These are phyloP conservation scores for Pichia occidentalis DNA, from an alignment of 805 yeast species.

Conservation along the genomic window DNA sequence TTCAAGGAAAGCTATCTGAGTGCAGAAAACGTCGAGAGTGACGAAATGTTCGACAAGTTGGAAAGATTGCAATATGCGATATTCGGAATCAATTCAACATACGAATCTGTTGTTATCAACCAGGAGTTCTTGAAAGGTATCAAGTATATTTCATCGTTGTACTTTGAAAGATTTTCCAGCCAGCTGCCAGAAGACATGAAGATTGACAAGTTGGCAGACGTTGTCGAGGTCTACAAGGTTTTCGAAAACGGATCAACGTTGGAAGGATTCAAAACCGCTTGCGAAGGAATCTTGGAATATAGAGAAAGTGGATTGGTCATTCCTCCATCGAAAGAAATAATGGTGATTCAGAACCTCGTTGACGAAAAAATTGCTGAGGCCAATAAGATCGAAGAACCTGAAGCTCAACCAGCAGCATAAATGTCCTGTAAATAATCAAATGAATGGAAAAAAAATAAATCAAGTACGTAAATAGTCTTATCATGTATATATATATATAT, in stretches of 20 bases:
- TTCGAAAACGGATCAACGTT: conserved; percentile 33
- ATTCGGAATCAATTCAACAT: conserved; percentile 74
- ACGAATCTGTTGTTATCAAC: conserved; percentile 54
- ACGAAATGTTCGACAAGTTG: conserved; percentile 58
- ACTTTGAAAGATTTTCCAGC: conserved; percentile 44
- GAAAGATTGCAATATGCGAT: conserved; percentile 75
- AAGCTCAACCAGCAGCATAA: not conserved
- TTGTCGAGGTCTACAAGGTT: conserved; percentile 31
- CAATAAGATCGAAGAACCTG: conserved; percentile 14
- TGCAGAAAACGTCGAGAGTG: conserved; percentile 46
- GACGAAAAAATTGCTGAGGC: conserved; percentile 27
- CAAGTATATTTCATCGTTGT: conserved; percentile 60
- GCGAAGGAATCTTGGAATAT: conserved; percentile 30
- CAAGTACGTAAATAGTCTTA: no score
- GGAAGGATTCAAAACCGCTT: conserved; percentile 31
- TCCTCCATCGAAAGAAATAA: conserved; percentile 31
- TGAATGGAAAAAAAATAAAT: not conserved
- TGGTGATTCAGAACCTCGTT: conserved; percentile 31
- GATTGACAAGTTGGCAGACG: conserved; percentile 36
- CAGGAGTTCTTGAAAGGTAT: conserved; percentile 60
- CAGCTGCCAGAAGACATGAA: conserved; percentile 34
- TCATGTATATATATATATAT: conserved; percentile 1
- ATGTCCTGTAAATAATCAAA: not conserved
- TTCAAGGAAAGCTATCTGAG: conserved; percentile 54
- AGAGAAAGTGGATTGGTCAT: conserved; percentile 28